phyloP scores from a whole-genome alignment of 768 basidiomycete genomes.

The Lyophyllum shimeji region DNA sequence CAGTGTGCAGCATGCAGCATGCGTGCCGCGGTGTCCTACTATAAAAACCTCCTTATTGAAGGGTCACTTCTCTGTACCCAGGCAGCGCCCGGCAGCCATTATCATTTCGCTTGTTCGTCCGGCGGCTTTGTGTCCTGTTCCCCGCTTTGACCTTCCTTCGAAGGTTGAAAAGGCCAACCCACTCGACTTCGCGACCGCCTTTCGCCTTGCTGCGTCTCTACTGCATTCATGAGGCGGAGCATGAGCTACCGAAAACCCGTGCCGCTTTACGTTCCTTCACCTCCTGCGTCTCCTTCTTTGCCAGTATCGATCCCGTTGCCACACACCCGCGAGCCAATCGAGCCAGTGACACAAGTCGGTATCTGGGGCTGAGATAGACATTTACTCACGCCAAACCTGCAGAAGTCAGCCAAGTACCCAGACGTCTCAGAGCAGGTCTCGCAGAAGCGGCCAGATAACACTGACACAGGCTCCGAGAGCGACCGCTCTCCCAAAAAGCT shows the following conservation, averaged over 20 bases:
- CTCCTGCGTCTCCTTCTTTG: constrained; percentile 44
- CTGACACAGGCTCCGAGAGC: constrained; percentile 5
- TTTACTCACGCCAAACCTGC: background rate
- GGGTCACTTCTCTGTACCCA: background rate
- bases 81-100: background rate
- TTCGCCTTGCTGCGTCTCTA: background rate
- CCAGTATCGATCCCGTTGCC: constrained; percentile 9
- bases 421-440: constrained; percentile 25
- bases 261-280: constrained; percentile 65
- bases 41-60: constrained; percentile 2
- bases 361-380: background rate
- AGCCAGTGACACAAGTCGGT: constrained; percentile 10
- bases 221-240: constrained; percentile 30
- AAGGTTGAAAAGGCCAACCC: constrained; percentile 1
- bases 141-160: constrained; percentile 8
- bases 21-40: constrained; percentile 4
- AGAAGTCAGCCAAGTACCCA: constrained; percentile 37
- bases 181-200: background rate
- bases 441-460: constrained; percentile 1
- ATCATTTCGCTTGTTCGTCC: background rate
- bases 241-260: constrained; percentile 75
- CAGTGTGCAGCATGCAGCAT: background rate
- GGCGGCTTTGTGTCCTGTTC: constrained; percentile 4
- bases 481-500: background rate
- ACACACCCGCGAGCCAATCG: constrained; percentile 9